These are phyloP conservation scores for Tetracladium maxilliforme DNA, from an alignment of 2,329 filamentous ascomycete species.

Conservation along the genomic window DNA sequence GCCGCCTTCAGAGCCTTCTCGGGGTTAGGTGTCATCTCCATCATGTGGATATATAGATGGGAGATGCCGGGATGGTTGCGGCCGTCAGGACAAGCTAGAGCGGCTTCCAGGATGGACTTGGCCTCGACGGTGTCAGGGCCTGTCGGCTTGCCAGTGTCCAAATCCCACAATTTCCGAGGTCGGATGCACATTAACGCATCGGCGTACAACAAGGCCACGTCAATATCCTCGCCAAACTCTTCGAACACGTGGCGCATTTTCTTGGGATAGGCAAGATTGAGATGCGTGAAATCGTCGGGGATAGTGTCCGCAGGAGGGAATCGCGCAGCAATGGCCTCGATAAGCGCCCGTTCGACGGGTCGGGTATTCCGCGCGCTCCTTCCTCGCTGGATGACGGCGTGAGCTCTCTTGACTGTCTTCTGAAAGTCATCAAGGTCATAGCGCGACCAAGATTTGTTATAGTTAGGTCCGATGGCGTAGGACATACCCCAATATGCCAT, in stretches of 20 bases:
- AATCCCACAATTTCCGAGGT: slow-evolving; percentile 50
- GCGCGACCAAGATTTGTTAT: slow-evolving; percentile 64
- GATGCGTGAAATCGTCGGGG: slow-evolving; percentile 30
- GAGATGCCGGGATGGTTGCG: slow-evolving; percentile 52
- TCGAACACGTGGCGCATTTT: slow-evolving; percentile 42
- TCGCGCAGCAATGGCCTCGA: slow-evolving; percentile 44
- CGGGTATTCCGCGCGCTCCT: slow-evolving; percentile 20
- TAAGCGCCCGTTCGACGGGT: slow-evolving; percentile 44
- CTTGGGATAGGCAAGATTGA: slow-evolving; percentile 45
- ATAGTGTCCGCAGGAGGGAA: slow-evolving; percentile 38
- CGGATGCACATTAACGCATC: slow-evolving; percentile 52
- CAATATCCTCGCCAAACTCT: slow-evolving; percentile 37
- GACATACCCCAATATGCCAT: slow-evolving; percentile 60
- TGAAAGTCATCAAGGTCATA: slow-evolving; percentile 49
- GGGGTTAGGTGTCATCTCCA: slow-evolving; percentile 59
- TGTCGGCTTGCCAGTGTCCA: slow-evolving; percentile 41
- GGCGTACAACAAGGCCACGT: slow-evolving; percentile 47
- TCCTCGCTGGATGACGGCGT: slow-evolving; percentile 28
- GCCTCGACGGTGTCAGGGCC: slow-evolving; percentile 41
- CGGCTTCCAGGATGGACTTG: slow-evolving; percentile 41
- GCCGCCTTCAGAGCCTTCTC: slow-evolving; percentile 47
- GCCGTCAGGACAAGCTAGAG: slow-evolving; percentile 32
- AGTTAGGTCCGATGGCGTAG: slow-evolving; percentile 60
- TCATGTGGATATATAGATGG: slow-evolving; percentile 64
- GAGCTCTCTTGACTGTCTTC: slow-evolving; percentile 30